phyloP scores from a whole-genome alignment of 495 filamentous ascomycete genomes.

The Cladorrhinum samala region DNA sequence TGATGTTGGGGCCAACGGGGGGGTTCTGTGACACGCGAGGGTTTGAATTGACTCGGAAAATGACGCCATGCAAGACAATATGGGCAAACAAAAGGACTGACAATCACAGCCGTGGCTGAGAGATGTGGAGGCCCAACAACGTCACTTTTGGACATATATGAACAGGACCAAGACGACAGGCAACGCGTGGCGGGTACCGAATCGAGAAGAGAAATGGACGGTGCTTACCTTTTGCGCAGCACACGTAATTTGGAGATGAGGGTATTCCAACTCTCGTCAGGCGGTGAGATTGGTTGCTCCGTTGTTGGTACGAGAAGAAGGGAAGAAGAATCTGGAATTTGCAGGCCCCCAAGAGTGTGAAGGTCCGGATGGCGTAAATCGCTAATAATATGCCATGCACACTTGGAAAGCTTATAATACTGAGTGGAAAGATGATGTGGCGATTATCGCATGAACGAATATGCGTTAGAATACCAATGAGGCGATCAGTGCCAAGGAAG shows the following conservation, averaged over 20 bases:
- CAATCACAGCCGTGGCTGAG: neutral
- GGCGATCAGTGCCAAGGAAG: slow-evolving; percentile 26
- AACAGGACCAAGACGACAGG: too few species aligned
- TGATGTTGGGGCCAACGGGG: slow-evolving; percentile 1
- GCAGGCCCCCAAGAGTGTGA: too few species aligned
- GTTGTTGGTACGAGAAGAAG: neutral
- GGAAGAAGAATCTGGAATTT: neutral
- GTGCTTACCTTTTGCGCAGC: neutral
- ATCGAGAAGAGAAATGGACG: neutral
- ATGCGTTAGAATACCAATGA: slow-evolving; percentile 13
- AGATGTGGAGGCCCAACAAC: neutral
- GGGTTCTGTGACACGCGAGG: neutral
- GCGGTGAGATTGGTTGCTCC: neutral
- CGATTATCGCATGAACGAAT: slow-evolving; percentile 22
- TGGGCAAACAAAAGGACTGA: neutral
- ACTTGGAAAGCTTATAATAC: slow-evolving; percentile 1
- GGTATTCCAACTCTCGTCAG: neutral
- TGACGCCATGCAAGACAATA: slow-evolving; percentile 13
- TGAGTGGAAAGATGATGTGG: neutral
- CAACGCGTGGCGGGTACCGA: neutral
- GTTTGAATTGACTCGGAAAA: slow-evolving; percentile 7
- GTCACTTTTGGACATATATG: neutral
- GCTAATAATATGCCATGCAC: neutral
- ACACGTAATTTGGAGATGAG: neutral
- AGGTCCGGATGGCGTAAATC: neutral